Evolutionary conservation across 148 eudicot species (phyloP).

Genomic region (Rhododendron williamsianum): DNA sequence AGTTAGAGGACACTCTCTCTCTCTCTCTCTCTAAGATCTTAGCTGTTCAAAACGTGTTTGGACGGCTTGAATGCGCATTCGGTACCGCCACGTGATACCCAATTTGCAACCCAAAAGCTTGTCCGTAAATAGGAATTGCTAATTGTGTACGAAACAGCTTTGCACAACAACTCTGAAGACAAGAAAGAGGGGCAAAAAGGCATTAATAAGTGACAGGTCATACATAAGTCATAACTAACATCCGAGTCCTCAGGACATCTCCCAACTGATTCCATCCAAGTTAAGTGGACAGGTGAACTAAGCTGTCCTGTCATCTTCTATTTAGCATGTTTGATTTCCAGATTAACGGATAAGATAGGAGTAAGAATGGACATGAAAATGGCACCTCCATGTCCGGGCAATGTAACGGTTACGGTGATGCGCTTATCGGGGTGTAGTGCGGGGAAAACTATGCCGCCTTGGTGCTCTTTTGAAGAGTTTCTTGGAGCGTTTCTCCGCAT

Average conservation of each 20-base stretch:
- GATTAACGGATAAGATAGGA: neutral
- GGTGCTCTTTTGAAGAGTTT: no score
- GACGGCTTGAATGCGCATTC: no score
- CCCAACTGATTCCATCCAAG: neutral
- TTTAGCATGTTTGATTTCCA: neutral
- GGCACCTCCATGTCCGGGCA: neutral
- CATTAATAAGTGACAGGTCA: neutral
- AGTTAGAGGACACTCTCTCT: no score
- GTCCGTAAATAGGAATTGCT: neutral
- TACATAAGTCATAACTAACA: neutral
- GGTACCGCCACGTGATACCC: no score
- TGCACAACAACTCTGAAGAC: neutral
- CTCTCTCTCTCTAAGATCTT: no score
- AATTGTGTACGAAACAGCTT: neutral
- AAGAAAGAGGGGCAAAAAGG: neutral
- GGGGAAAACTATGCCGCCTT: no score
- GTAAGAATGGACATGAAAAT: neutral
- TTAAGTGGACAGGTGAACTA: neutral
- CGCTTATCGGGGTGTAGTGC: no score
- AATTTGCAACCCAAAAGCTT: no score
- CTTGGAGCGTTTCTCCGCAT: no score
- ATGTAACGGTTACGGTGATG: no score
- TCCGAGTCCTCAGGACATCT: neutral
- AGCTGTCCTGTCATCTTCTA: neutral
- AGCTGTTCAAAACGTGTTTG: no score